Evolutionary conservation across 176 grass and related monocot species (phyloP), one percentile per base, ranked within the genome.

Genomic region (Aegilops longissima): DNA sequence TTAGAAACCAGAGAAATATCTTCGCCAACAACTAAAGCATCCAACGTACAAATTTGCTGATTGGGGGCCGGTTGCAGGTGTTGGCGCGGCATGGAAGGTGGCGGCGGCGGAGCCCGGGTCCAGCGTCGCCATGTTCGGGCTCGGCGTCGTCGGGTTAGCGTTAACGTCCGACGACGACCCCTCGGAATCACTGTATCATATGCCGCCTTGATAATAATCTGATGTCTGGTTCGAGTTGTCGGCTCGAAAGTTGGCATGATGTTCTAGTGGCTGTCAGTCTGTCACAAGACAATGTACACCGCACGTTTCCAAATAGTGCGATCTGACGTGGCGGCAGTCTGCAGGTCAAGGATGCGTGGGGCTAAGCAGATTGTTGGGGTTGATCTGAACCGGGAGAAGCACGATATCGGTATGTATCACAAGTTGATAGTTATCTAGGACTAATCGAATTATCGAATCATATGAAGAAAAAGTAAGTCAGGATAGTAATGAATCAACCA

Each of bases 131-230:
- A 82, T 92, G 33, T 96, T 96, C 3, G 94, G 94, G 17, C 59
- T 96, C 5, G 91, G 94, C 59, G 73, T 85, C 52, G 92, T 96
- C 14, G 92, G 91, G 31, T 69, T 95, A 84, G 95, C 93, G 80
- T 93, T 98, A 97, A 45, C 20, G 47, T 21, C 5, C 14, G 5
- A 6, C 51, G 5, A 54, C 49, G 51, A 54, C 5, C 0, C 16
- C 2, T 17, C 16, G 0, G 51, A 54, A 54, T 54, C 51, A 54
- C 16, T 52, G 5, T 49, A 49, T 49, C 12, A 49, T 49, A 49
- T 14, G 45, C 45, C 2, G 39, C 45, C 45, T 16, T 54, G 16
- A 16, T 54, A 16, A 54, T 9, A 21, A 21, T 59, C 18, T 59
- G 56, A 59, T 9, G 20, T 3, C 18, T 59, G 56, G 18, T 21